These are phyloP conservation scores for Talaromyces sp. DNA, from an alignment of 2,329 filamentous ascomycete genomes.

Conservation along the genomic window DNA sequence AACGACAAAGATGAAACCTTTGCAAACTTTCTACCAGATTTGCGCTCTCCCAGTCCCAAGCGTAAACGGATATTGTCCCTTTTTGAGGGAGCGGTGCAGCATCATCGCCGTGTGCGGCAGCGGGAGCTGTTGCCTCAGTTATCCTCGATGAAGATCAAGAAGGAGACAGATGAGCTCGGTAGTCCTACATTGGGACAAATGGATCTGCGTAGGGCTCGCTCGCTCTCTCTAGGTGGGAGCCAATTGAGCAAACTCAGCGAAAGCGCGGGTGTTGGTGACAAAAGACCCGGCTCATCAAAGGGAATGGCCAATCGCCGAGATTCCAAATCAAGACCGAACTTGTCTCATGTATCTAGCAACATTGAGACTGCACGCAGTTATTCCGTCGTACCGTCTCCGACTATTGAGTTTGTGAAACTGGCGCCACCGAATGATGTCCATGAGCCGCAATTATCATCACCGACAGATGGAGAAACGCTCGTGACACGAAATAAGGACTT, in stretches of 20 bases:
- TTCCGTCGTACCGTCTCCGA: slow-evolving; percentile 10
- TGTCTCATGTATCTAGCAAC: slow-evolving; percentile 18
- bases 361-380: slow-evolving; percentile 22
- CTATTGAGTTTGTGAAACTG: not conserved
- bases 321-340: not conserved
- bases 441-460: slow-evolving; percentile 19
- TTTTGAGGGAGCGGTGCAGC: slow-evolving; percentile 41
- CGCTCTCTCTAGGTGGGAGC: slow-evolving; percentile 26
- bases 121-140: slow-evolving; percentile 39
- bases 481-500: slow-evolving; percentile 40
- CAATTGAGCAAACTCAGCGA: slow-evolving; percentile 23
- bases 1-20: slow-evolving; percentile 18
- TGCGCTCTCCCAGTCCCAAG: slow-evolving; percentile 41
- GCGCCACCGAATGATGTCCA: slow-evolving; percentile 15
- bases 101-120: slow-evolving; percentile 40
- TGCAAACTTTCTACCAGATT: slow-evolving; percentile 39
- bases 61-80: slow-evolving; percentile 43
- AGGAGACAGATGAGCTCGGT: slow-evolving; percentile 33
- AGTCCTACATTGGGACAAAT: slow-evolving; percentile 30
- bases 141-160: slow-evolving; percentile 33
- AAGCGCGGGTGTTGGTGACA: slow-evolving; percentile 25
- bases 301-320: slow-evolving; percentile 16
- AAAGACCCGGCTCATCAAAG: slow-evolving; percentile 25
- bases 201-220: slow-evolving; percentile 30
- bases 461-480: slow-evolving; percentile 29